Conservation (phyloP, 768 basidiomycete species). For the Strobilomyces confusus region DNA sequence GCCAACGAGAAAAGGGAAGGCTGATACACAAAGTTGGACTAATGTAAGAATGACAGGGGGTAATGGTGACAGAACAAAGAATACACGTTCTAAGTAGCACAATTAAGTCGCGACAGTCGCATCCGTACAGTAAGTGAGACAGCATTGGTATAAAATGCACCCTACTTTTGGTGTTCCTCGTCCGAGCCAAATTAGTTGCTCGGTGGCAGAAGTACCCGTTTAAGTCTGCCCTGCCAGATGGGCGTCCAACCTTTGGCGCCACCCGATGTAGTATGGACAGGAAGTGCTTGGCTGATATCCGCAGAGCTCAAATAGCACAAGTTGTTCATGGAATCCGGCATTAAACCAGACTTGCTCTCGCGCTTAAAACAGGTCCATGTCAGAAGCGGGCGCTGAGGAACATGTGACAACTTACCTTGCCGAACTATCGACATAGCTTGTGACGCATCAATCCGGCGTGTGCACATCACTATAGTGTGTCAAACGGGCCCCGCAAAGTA, state of each 20-base stretch:
- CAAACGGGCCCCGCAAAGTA: slow-evolving; percentile 2
- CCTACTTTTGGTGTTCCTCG: slow-evolving; percentile 7
- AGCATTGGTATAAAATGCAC: slow-evolving; percentile 4
- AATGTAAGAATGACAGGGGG: slow-evolving; percentile 6
- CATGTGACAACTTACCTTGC: slow-evolving; percentile 39
- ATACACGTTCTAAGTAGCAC: slow-evolving; percentile 18
- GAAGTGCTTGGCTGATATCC: slow-evolving; percentile 56
- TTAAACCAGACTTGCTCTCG: slow-evolving; percentile 78
- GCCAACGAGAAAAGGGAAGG: background rate
- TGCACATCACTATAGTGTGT: slow-evolving; percentile 57
- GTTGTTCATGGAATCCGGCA: slow-evolving; percentile 76
- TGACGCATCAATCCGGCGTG: slow-evolving; percentile 51
- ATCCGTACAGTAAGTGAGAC: slow-evolving; percentile 19
- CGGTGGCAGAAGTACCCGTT: background rate
- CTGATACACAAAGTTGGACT: background rate
- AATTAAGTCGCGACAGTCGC: slow-evolving; percentile 13
- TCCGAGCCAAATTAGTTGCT: slow-evolving; percentile 6
- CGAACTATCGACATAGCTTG: slow-evolving; percentile 60
- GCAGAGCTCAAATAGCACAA: slow-evolving; percentile 72
- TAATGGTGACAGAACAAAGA: slow-evolving; percentile 7
- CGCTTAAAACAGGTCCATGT: slow-evolving; percentile 34
- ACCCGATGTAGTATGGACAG: slow-evolving; percentile 63
- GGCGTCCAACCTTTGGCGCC: slow-evolving; percentile 54
- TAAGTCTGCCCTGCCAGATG: slow-evolving; percentile 36
- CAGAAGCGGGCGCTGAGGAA: slow-evolving; percentile 3